Conservation (phyloP, 2,329 filamentous ascomycete species). For the Chalaropsis thielavioides region DNA sequence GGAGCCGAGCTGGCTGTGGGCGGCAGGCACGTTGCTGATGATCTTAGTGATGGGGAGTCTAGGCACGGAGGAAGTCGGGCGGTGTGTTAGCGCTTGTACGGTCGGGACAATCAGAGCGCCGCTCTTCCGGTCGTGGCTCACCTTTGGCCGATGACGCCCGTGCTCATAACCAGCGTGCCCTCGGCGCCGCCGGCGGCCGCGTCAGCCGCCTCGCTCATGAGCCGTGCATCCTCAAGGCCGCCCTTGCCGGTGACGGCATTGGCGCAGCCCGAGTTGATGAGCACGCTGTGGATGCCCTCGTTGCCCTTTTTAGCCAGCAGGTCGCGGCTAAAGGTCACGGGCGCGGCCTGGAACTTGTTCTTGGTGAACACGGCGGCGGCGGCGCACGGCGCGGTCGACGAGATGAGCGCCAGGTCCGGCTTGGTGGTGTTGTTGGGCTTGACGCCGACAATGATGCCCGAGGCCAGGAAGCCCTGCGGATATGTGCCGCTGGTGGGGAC, state of each 20-base stretch:
- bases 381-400: slow-evolving; percentile 71
- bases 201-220: slow-evolving; percentile 71
- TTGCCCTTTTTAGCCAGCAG: slow-evolving; percentile 54
- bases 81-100: not conserved
- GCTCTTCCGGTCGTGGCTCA: slow-evolving; percentile 24
- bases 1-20: slow-evolving; percentile 53
- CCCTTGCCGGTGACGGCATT: slow-evolving; percentile 92
- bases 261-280: slow-evolving; percentile 91
- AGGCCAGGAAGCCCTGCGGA: slow-evolving; percentile 75
- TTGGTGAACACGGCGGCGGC: slow-evolving; percentile 92
- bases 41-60: slow-evolving; percentile 88
- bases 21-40: slow-evolving; percentile 62
- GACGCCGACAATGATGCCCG: slow-evolving; percentile 80
- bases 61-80: not conserved
- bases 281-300: slow-evolving; percentile 59
- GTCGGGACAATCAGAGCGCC: not conserved
- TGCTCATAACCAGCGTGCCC: slow-evolving; percentile 90
- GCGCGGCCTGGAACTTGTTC: slow-evolving; percentile 95
- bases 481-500: slow-evolving; percentile 75
- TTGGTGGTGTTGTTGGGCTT: slow-evolving; percentile 85
- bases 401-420: slow-evolving; percentile 78
- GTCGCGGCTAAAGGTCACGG: slow-evolving; percentile 69
- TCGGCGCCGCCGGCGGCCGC: slow-evolving; percentile 36
- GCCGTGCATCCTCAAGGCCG: slow-evolving; percentile 72
- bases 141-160: slow-evolving; percentile 92